phyloP scores from a whole-genome alignment of 2,329 filamentous ascomycete species.

The Ophiosphaerella korrae region DNA sequence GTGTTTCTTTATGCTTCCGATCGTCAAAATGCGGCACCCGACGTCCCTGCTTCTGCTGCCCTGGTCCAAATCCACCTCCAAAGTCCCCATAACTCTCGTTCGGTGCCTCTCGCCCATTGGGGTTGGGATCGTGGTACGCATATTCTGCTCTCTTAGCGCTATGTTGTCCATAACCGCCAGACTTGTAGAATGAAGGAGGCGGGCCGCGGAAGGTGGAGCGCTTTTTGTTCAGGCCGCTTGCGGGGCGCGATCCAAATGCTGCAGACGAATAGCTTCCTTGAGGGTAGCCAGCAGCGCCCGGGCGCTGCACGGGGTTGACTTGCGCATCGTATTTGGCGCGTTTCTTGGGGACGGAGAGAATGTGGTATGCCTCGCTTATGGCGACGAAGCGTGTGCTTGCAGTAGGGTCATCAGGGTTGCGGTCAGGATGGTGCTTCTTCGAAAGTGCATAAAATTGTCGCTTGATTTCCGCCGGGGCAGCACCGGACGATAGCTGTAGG shows the following conservation, averaged over 20 bases:
- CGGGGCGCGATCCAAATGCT: constrained; percentile 71
- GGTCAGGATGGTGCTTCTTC: constrained; percentile 90
- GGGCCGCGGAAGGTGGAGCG: constrained; percentile 80
- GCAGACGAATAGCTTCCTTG: constrained; percentile 60
- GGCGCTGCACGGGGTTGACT: constrained; percentile 49
- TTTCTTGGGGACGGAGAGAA: constrained; percentile 74
- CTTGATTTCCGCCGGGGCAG: constrained; percentile 80
- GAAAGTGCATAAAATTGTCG: constrained; percentile 92
- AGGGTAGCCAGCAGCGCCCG: constrained; percentile 54
- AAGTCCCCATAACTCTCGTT: constrained; percentile 37
- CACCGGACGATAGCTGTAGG: constrained; percentile 71
- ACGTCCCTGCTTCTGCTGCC: constrained; percentile 56
- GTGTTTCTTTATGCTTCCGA: constrained; percentile 73
- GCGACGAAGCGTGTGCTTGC: constrained; percentile 78
- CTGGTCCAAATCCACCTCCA: constrained; percentile 63
- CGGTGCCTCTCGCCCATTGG: constrained; percentile 22
- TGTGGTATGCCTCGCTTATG: constrained; percentile 81
- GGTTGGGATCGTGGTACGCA: constrained; percentile 37
- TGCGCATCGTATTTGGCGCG: constrained; percentile 82
- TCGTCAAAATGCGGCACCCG: constrained; percentile 79
- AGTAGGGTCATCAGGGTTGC: constrained; percentile 75
- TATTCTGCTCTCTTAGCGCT: constrained; percentile 61
- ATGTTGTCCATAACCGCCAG: constrained; percentile 76
- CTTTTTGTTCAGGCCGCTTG: constrained; percentile 79
- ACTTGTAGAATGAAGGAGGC: constrained; percentile 85